These are phyloP conservation scores for Fusarium sp. DNA, from an alignment of 2,329 filamentous ascomycete species.

Conservation along the genomic window DNA sequence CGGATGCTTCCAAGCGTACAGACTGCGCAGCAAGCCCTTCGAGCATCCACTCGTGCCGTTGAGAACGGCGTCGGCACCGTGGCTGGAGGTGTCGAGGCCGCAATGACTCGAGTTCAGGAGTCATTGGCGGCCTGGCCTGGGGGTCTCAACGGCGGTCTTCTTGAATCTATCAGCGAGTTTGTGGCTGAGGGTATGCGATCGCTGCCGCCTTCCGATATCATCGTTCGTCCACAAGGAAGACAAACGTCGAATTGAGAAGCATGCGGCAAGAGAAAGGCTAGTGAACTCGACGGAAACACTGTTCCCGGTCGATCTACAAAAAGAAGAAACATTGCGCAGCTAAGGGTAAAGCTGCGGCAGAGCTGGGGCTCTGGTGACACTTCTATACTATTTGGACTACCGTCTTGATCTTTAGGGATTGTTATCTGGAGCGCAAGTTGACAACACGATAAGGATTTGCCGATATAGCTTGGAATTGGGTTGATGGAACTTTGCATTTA, in stretches of 20 bases:
- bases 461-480: neutral
- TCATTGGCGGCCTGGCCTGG: neutral
- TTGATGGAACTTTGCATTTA: neutral
- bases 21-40: neutral
- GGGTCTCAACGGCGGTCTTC: neutral
- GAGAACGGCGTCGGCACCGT: conserved; percentile 9
- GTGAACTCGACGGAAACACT: neutral
- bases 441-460: neutral
- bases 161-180: neutral
- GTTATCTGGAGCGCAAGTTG: neutral
- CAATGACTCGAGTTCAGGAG: conserved; percentile 12
- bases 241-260: neutral
- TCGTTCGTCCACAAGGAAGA: conserved; percentile 12
- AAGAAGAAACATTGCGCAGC: neutral
- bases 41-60: neutral
- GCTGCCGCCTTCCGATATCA: conserved; percentile 20
- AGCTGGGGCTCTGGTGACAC: neutral
- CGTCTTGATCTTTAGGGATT: neutral
- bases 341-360: neutral
- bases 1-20: neutral
- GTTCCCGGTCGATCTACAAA: neutral
- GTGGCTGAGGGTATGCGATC: conserved; percentile 23
- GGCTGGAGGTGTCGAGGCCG: conserved; percentile 4
- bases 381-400: neutral
- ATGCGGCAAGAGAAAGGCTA: neutral